These are phyloP conservation scores for Aspergillus vadensis DNA, from an alignment of 2,329 filamentous ascomycete species.

Conservation along the genomic window DNA sequence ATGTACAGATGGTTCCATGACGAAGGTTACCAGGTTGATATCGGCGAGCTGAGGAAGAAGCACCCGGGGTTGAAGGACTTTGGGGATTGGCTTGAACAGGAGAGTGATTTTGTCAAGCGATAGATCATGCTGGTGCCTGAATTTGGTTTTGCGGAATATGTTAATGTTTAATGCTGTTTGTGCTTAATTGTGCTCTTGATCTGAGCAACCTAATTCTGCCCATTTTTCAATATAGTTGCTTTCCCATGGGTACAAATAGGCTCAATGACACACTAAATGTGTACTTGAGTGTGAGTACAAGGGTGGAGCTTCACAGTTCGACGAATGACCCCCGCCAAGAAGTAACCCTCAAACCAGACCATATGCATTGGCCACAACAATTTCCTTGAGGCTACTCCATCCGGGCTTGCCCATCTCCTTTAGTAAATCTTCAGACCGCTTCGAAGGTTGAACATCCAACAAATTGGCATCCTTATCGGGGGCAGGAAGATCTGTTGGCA, in stretches of 20 bases:
- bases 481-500: neutral
- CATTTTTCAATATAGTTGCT: no score
- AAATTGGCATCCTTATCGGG: neutral
- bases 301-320: no score
- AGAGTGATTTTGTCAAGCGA: neutral
- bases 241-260: no score
- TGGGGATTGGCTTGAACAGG: constrained; percentile 47
- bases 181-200: no score
- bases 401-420: neutral
- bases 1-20: constrained; percentile 57
- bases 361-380: neutral
- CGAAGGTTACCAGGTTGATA: constrained; percentile 52
- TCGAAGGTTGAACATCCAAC: neutral
- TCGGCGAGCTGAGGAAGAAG: constrained; percentile 44
- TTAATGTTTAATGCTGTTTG: neutral
- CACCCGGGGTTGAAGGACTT: constrained; percentile 53
- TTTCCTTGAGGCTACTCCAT: neutral
- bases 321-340: no score
- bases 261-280: no score
- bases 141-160: neutral
- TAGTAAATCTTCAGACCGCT: neutral
- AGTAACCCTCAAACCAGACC: neutral
- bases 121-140: neutral
- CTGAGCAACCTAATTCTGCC: no score
- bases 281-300: no score